Evolutionary conservation across 2,329 filamentous ascomycete genomes (phyloP).

Genomic region (Trichophyton rubrum): DNA sequence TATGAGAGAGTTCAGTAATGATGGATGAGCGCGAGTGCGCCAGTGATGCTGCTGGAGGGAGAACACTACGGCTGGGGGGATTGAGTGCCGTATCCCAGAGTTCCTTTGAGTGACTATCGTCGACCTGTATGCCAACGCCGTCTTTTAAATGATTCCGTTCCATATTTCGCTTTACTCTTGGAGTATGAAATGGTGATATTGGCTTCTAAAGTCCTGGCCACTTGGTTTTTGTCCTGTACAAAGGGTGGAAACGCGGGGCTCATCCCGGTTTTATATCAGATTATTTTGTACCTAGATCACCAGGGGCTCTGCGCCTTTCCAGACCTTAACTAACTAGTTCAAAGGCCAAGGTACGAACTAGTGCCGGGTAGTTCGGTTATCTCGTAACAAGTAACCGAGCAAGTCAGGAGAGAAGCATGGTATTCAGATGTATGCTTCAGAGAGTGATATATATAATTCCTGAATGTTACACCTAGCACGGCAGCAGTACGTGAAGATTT

Average conservation of each 20-base stretch:
- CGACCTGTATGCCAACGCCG: background rate
- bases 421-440: background rate
- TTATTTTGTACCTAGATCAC: background rate
- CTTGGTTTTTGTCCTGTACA: background rate
- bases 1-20: conserved; percentile 18
- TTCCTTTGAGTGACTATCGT: background rate
- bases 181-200: background rate
- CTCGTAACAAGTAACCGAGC: too few relatives aligned
- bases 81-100: background rate
- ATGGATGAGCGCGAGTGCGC: conserved; percentile 25
- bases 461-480: background rate
- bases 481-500: background rate
- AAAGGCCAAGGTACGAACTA: too few relatives aligned
- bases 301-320: background rate
- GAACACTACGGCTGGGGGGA: conserved; percentile 16
- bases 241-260: background rate
- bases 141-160: background rate
- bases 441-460: background rate
- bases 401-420: too few relatives aligned
- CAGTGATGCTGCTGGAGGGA: conserved; percentile 22
- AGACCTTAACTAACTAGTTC: background rate
- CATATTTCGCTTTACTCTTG: background rate
- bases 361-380: too few relatives aligned
- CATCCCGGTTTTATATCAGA: background rate
- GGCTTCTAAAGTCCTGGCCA: background rate